Evolutionary conservation across 768 basidiomycete species (phyloP), one percentile per base, ranked within the genome.

Genomic region (Brasilioporus rufonigricans): DNA sequence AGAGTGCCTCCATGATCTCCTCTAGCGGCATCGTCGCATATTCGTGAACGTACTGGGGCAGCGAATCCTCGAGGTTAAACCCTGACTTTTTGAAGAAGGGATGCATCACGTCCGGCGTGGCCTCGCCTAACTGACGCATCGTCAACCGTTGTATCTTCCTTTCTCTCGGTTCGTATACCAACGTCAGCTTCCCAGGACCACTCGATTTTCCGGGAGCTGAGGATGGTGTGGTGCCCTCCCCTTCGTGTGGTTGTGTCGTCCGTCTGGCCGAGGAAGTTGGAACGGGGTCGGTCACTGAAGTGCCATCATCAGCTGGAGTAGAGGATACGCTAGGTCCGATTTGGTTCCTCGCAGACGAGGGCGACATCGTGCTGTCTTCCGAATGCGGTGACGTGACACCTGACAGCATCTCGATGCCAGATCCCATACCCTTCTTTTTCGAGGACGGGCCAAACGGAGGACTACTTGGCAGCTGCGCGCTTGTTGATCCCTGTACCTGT

Each of bases 11-110:
- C 84, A 91, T 89, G 48, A 94, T 89, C 65, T 89, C 82, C 71
- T 92, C 91, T 45, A 93, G 72, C 4, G 92, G 89, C 52, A 78
- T 73, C n/a, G 89, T 87, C 7, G 88, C 92, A 57, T 89, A 93
- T 69, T 94, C 91, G 54, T 93, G 82, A 35, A 93, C 87, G 62
- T 91, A 92, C 59, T 89, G 88, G 13, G 91, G 91, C n/a, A 93
- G 65, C 1, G 89, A 85, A 58, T 91, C 89, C 65, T 91, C 87
- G 47, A 93, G 71, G 65, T 83, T 91, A 73, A 93, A 90, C 0
- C 90, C 88, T 2, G 89, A 84, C 65, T 84, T 88, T 64, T 91
- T 87, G 73, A 91, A 91, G 71, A 90, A 89, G 3, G 87, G 87
- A 67, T 88, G 89, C 89, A 88, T 89, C 21, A 91, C 87, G 62